phyloP scores from a whole-genome alignment of 345 rosid genomes.

The Syzygium jambos region DNA sequence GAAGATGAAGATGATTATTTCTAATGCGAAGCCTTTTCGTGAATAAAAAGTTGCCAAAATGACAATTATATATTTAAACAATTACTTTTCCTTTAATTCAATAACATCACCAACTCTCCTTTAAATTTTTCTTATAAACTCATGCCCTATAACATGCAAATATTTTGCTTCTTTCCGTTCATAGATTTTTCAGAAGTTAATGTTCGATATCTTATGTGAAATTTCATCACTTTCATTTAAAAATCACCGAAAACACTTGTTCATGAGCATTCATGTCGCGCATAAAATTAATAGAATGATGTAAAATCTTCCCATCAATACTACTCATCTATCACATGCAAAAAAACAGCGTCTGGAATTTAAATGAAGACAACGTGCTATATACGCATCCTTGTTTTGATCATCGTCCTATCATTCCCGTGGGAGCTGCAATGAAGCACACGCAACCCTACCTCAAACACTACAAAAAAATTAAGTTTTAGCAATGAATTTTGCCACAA shows the following conservation, averaged over 20 bases:
- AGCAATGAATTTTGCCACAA: too few relatives aligned
- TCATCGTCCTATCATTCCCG: neutral
- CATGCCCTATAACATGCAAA: neutral
- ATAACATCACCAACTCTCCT: neutral
- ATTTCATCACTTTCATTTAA: too few relatives aligned
- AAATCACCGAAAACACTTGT: neutral
- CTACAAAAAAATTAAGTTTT: too few relatives aligned
- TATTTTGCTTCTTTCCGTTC: neutral
- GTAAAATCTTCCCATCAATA: neutral
- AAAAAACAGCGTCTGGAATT: neutral
- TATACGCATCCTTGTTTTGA: neutral
- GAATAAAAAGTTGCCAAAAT: neutral
- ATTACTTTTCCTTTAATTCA: neutral
- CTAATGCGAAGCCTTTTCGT: too few relatives aligned
- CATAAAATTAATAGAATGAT: neutral
- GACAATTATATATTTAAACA: neutral
- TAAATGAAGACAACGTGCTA: neutral
- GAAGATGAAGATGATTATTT: too few relatives aligned
- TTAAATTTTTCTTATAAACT: conserved; percentile 16
- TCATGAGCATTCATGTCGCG: neutral
- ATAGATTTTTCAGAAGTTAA: neutral
- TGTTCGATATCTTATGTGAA: too few relatives aligned
- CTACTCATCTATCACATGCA: neutral
- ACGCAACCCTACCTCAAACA: neutral
- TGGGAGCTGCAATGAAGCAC: neutral